Conservation (phyloP, 2,329 filamentous ascomycete genomes). For the Colletotrichum sidae region DNA sequence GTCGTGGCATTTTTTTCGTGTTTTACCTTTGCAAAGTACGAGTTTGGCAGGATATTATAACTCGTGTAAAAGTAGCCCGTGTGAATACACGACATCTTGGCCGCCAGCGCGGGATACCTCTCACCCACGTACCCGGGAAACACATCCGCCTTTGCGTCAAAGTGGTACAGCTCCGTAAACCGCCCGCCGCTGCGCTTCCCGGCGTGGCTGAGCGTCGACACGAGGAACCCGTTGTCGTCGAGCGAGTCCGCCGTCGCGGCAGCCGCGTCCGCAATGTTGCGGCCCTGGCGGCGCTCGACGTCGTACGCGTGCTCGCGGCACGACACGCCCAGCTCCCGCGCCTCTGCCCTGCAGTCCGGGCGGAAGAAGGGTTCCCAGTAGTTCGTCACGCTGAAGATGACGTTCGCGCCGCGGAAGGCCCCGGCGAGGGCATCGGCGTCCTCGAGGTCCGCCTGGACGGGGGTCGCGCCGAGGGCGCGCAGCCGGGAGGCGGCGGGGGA, state of each 20-base stretch:
- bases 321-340: slow-evolving; percentile 51
- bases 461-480: slow-evolving; percentile 49
- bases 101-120: slow-evolving; percentile 55
- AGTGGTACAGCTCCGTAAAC: slow-evolving; percentile 63
- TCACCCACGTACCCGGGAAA: slow-evolving; percentile 58
- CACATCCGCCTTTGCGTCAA: slow-evolving; percentile 64
- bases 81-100: slow-evolving; percentile 64
- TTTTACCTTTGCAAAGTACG: slow-evolving; percentile 59
- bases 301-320: slow-evolving; percentile 59
- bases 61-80: slow-evolving; percentile 62
- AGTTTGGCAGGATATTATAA: slow-evolving; percentile 57
- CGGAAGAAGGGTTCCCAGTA: slow-evolving; percentile 65
- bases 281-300: slow-evolving; percentile 62
- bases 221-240: slow-evolving; percentile 61
- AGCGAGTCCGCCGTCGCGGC: slow-evolving; percentile 53
- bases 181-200: slow-evolving; percentile 57
- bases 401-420: slow-evolving; percentile 58
- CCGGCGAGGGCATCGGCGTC: slow-evolving; percentile 51
- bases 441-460: slow-evolving; percentile 56
- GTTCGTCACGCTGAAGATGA: slow-evolving; percentile 67
- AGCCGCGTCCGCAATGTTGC: slow-evolving; percentile 67
- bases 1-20: slow-evolving; percentile 10
- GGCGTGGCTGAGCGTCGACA: slow-evolving; percentile 63
- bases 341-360: slow-evolving; percentile 53
- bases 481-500: slow-evolving; percentile 55